Conservation (phyloP, 2,329 filamentous ascomycete genomes). For the Fusarium palustre region DNA sequence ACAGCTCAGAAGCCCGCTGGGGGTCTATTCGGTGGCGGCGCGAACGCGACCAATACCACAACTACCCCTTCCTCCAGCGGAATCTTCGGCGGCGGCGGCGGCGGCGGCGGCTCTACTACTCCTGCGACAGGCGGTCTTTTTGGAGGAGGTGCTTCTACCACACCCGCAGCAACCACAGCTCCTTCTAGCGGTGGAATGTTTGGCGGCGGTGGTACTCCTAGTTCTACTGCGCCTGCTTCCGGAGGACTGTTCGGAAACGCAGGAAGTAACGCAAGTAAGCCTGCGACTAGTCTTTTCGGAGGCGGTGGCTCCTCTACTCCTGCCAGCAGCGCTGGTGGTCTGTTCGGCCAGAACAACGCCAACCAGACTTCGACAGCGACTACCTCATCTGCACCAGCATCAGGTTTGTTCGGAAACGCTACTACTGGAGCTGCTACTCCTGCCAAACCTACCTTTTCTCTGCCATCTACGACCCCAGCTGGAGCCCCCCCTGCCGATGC, state of each 20-base stretch:
- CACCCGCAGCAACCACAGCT: constrained; percentile 45
- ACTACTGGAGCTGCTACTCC: constrained; percentile 51
- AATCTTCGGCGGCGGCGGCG: constrained; percentile 45
- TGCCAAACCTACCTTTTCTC: constrained; percentile 61
- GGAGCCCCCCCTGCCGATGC: constrained; percentile 62
- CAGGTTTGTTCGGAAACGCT: constrained; percentile 49
- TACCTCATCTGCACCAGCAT: constrained; percentile 44
- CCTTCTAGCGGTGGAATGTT: constrained; percentile 45
- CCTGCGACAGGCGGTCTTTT: constrained; percentile 41
- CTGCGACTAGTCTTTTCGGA: constrained; percentile 46
- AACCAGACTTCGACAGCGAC: constrained; percentile 39
- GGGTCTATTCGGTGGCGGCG: constrained; percentile 39
- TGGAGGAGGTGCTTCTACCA: constrained; percentile 42
- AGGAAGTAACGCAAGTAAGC: constrained; percentile 36
- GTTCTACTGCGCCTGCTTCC: constrained; percentile 47
- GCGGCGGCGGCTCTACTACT: constrained; percentile 44
- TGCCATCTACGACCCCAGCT: constrained; percentile 67
- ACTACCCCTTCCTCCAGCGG: constrained; percentile 36
- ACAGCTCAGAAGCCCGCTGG: constrained; percentile 47
- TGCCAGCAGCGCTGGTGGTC: constrained; percentile 20
- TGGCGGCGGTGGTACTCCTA: constrained; percentile 40
- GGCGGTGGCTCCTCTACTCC: constrained; percentile 46
- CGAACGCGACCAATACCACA: constrained; percentile 41
- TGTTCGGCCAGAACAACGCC: constrained; percentile 48
- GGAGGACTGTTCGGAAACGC: constrained; percentile 51